Evolutionary conservation across 169 alveolate genomes (phyloP).

Genomic region (Plasmodium falciparum): DNA sequence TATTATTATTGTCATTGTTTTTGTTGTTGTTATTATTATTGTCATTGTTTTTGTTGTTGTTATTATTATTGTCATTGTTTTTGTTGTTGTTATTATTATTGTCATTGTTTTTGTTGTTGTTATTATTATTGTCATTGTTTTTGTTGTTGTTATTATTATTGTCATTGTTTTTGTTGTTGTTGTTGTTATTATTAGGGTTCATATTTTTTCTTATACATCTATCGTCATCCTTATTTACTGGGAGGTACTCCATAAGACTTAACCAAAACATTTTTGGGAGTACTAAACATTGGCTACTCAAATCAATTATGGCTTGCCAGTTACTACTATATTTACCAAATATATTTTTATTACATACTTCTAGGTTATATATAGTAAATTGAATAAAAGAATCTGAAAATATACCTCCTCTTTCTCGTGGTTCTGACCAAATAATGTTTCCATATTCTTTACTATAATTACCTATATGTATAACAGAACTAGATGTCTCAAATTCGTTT

Average conservation of each 20-base stretch:
- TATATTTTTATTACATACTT: slow-evolving; percentile 80
- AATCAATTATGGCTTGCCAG: slow-evolving; percentile 84
- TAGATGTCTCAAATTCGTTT: background rate
- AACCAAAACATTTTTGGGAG: slow-evolving; percentile 86
- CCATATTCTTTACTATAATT: slow-evolving; percentile 70
- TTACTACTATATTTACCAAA: slow-evolving; percentile 82
- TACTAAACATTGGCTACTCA: slow-evolving; percentile 81
- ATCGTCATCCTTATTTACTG: slow-evolving; percentile 77
- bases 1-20: background rate
- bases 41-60: background rate
- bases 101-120: background rate
- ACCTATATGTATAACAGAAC: slow-evolving; percentile 62
- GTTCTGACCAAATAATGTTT: slow-evolving; percentile 81
- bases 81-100: background rate
- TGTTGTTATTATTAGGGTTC: background rate
- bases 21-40: background rate
- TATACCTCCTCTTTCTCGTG: slow-evolving; percentile 85
- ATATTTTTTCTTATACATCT: slow-evolving; percentile 46
- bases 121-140: too few relatives aligned
- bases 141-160: background rate
- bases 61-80: too few relatives aligned
- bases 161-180: background rate
- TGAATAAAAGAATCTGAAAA: slow-evolving; percentile 81
- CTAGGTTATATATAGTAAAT: slow-evolving; percentile 81
- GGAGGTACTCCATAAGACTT: slow-evolving; percentile 84